Percentiles rank a stretch among this genome's conserved stretches.
These are phyloP conservation scores for Physcomitrium patens DNA, from an alignment of 225 moss, liverwort and hornwort genomes.

Conservation along the genomic window DNA sequence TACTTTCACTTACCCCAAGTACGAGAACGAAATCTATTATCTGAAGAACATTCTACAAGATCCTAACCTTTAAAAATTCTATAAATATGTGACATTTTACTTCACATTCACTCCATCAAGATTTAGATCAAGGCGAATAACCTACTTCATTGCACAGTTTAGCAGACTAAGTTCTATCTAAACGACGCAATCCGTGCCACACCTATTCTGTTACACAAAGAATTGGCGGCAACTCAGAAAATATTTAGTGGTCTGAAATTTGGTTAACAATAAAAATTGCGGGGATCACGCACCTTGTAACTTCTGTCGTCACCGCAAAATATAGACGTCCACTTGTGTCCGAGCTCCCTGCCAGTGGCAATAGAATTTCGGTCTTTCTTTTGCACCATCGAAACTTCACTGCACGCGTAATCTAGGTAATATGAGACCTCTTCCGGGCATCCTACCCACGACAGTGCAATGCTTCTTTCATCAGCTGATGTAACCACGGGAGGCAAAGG, in stretches of 20 bases:
- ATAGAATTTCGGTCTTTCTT: conserved; percentile 23
- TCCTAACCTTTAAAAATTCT: neutral
- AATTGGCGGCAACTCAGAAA: conserved; percentile 4
- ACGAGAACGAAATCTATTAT: neutral
- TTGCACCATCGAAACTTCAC: conserved; percentile 20
- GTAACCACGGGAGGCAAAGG: conserved; percentile 45
- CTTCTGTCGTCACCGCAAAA: conserved; percentile 34
- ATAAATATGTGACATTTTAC: neutral
- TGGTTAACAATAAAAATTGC: neutral
- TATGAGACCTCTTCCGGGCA: conserved; percentile 39
- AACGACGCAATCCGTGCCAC: neutral
- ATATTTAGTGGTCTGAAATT: neutral
- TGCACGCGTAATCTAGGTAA: conserved; percentile 39
- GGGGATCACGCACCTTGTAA: conserved; percentile 37
- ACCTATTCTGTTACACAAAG: neutral
- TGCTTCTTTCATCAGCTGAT: conserved; percentile 38
- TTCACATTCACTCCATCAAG: conserved; percentile 5
- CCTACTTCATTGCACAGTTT: conserved; percentile 4
- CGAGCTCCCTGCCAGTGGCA: conserved; percentile 20
- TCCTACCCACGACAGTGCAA: conserved; percentile 45
- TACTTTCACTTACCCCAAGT: neutral
- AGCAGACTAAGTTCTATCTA: conserved; percentile 11
- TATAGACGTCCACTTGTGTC: conserved; percentile 37
- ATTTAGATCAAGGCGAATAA: conserved; percentile 19
- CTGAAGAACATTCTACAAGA: neutral